Evolutionary conservation across 192 early-diverging fungal species (phyloP).

Genomic region (Mortierella claussenii): DNA sequence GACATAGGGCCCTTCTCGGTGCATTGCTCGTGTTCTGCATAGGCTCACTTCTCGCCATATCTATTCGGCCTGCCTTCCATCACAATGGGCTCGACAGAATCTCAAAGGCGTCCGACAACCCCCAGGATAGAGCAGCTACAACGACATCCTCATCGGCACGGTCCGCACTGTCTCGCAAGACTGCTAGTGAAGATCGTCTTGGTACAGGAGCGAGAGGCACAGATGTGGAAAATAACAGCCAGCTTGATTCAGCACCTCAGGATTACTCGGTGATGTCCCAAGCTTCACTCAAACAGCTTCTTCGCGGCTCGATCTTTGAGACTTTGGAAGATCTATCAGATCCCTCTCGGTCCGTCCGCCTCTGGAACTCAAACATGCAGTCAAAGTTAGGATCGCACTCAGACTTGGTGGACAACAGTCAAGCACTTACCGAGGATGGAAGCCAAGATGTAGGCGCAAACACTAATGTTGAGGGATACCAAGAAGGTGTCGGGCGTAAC

Average conservation of each 20-base stretch:
- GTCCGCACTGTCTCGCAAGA: background rate
- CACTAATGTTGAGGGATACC: background rate
- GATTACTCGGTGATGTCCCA: conserved; percentile 11
- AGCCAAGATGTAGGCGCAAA: background rate
- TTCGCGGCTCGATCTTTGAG: conserved; percentile 22
- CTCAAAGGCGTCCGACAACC: background rate
- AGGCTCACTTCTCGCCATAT: conserved; percentile 38
- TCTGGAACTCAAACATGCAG: background rate
- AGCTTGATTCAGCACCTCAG: background rate
- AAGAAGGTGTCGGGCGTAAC: background rate
- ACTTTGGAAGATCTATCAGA: conserved; percentile 24
- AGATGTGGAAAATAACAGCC: conserved; percentile 35
- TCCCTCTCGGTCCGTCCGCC: conserved; percentile 20
- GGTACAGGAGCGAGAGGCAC: conserved; percentile 31
- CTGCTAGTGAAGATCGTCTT: conserved; percentile 21
- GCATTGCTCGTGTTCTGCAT: conserved; percentile 46
- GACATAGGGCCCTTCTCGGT: conserved; percentile 43
- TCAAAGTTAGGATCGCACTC: no score
- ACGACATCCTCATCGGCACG: background rate
- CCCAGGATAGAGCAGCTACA: background rate
- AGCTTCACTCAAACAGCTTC: background rate
- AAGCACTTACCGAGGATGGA: background rate
- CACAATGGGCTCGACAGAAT: no score
- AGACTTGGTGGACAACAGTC: background rate
- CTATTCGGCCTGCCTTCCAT: conserved; percentile 8